Conservation (phyloP, 2,329 filamentous ascomycete genomes). For the Epichloe bromicola region DNA sequence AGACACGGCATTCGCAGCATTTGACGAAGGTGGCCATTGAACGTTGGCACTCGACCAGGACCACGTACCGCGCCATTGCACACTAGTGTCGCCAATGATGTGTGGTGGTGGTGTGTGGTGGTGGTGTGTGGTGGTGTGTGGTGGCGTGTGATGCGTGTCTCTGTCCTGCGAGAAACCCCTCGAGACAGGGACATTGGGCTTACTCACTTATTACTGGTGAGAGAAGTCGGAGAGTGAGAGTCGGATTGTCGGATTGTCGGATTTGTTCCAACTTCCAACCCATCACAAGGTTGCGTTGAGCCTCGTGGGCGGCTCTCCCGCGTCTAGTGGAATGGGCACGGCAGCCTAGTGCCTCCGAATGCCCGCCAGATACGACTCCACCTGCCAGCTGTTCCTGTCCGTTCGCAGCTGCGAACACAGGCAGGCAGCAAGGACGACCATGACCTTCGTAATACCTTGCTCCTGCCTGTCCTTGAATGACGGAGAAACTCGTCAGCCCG, state of each 20-base stretch:
- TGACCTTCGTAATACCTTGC: too few species aligned
- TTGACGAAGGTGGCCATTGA: not conserved
- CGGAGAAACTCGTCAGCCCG: too few species aligned
- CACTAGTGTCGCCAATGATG: not conserved
- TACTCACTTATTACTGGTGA: not conserved
- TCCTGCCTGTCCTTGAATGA: too few species aligned
- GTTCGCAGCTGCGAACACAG: too few species aligned
- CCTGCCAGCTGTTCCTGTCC: not conserved
- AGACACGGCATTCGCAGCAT: too few species aligned
- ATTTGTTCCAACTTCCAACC: not conserved
- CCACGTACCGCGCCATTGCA: not conserved
- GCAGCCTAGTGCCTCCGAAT: not conserved
- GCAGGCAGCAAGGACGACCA: too few species aligned
- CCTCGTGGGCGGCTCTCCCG: constrained; percentile 7
- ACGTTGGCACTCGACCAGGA: not conserved
- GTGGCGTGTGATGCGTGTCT: not conserved
- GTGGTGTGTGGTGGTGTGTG: not conserved
- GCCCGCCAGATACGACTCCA: not conserved
- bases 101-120: too few species aligned
- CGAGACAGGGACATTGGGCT: not conserved
- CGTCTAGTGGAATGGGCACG: constrained; percentile 4
- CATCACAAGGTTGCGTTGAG: constrained; percentile 4
- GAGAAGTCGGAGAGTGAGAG: not conserved
- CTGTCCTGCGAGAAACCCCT: not conserved
- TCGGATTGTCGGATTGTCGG: not conserved